Percentiles rank a stretch among this genome's conserved stretches.
Conservation (phyloP, 129 eudicot species). For the Ambrosia trifida region DNA sequence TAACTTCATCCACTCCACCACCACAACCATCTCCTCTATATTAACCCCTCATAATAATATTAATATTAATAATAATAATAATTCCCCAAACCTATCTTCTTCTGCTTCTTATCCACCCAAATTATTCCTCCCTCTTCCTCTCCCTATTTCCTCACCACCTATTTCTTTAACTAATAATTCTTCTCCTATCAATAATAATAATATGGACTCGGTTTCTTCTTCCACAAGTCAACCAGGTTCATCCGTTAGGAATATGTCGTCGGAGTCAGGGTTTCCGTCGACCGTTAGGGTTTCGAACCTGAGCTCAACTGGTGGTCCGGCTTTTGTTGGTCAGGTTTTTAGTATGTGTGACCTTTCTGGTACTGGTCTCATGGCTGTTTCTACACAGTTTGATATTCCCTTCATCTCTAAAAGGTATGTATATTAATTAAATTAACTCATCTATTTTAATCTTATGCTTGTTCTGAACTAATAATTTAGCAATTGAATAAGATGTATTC, state of each 20-base stretch:
- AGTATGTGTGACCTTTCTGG: conserved; percentile 94
- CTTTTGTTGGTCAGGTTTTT: conserved; percentile 94
- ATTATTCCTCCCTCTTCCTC: conserved; percentile 36
- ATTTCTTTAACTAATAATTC: conserved; percentile 39
- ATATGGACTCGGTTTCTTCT: conserved; percentile 26
- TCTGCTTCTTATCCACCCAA: conserved; percentile 29
- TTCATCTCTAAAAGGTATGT: conserved; percentile 70
- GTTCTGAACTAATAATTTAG: conserved; percentile 12
- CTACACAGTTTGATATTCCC: conserved; percentile 82
- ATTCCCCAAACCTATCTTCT: conserved; percentile 24
- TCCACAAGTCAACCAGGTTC: conserved; percentile 31
- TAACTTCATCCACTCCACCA: conserved; percentile 44
- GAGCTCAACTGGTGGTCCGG: conserved; percentile 75
- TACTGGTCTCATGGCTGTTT: conserved; percentile 87
- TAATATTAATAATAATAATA: neutral
- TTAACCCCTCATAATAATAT: conserved; percentile 20
- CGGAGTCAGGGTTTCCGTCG: conserved; percentile 64
- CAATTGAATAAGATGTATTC: neutral
- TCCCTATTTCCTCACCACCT: conserved; percentile 19
- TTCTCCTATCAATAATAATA: conserved; percentile 22
- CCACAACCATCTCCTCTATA: conserved; percentile 46
- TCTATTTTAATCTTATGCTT: neutral
- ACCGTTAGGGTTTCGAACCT: conserved; percentile 53
- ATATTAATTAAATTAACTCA: too few relatives aligned
- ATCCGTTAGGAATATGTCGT: conserved; percentile 26